Conservation (phyloP, 2,329 filamentous ascomycete species). For the Daldinia eschscholtzii region DNA sequence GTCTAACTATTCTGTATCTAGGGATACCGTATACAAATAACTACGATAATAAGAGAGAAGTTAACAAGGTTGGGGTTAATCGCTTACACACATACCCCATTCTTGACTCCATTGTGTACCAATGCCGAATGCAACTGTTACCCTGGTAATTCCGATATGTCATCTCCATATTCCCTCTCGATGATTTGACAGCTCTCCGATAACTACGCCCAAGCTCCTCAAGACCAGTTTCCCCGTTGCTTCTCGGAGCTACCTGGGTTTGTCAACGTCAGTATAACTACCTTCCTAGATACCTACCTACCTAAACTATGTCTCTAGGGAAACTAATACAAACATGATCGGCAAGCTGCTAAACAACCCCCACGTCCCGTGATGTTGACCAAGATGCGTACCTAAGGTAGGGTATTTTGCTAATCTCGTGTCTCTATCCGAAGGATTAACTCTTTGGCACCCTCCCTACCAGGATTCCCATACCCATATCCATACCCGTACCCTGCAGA, state of each 20-base stretch:
- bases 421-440: conserved; percentile 1
- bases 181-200: background rate
- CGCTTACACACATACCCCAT: background rate
- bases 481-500: background rate
- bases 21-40: background rate
- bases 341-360: background rate
- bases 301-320: background rate
- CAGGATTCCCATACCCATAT: background rate
- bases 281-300: background rate
- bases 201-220: background rate
- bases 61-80: background rate
- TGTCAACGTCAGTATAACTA: background rate
- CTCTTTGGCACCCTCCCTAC: conserved; percentile 9
- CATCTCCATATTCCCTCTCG: background rate
- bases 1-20: background rate
- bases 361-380: background rate
- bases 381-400: conserved; percentile 1
- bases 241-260: background rate
- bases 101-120: conserved; percentile 5
- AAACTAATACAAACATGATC: background rate
- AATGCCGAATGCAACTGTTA: conserved; percentile 9
- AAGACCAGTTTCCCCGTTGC: background rate
- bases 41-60: background rate
- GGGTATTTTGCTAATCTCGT: background rate
- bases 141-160: background rate